These are phyloP conservation scores for Westerdykella sp. DNA, from an alignment of 2,329 filamentous ascomycete genomes.

Conservation along the genomic window DNA sequence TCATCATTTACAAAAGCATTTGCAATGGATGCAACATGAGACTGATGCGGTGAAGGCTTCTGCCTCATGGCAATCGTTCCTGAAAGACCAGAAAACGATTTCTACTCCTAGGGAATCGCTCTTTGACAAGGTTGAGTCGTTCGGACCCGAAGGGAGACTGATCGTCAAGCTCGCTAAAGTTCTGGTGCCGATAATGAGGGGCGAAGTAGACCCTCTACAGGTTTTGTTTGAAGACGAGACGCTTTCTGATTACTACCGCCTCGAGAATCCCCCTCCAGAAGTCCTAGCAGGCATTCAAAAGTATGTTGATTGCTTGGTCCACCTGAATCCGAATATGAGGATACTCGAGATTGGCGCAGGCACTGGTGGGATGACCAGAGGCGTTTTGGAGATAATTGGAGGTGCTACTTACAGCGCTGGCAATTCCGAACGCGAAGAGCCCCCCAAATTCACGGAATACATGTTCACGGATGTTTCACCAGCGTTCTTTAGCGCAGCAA, in stretches of 20 bases:
- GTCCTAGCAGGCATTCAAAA: conserved; percentile 10
- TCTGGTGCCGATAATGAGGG: neutral
- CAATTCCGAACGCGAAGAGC: no score
- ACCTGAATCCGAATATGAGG: conserved; percentile 6
- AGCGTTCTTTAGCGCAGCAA: conserved; percentile 12
- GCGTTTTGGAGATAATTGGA: conserved; percentile 2
- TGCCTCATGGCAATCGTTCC: no score
- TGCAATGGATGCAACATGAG: neutral
- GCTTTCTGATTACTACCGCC: neutral
- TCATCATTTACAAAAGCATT: neutral
- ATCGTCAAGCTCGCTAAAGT: neutral
- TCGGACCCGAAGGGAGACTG: no score
- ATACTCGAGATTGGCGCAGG: conserved; percentile 17
- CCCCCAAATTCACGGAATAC: conserved; percentile 5
- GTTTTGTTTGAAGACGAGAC: neutral
- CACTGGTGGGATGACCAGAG: conserved; percentile 11
- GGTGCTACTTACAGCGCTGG: no score
- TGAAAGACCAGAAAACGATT: no score
- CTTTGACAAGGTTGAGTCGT: no score
- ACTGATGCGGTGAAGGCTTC: neutral
- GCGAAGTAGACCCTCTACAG: neutral
- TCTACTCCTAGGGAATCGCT: no score
- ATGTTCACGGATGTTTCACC: conserved; percentile 17
- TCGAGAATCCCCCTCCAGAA: neutral
- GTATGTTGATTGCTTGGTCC: conserved; percentile 15